These are phyloP conservation scores for Rhamnella rubrinervis DNA, from an alignment of 331 rosid genomes.

Conservation along the genomic window DNA sequence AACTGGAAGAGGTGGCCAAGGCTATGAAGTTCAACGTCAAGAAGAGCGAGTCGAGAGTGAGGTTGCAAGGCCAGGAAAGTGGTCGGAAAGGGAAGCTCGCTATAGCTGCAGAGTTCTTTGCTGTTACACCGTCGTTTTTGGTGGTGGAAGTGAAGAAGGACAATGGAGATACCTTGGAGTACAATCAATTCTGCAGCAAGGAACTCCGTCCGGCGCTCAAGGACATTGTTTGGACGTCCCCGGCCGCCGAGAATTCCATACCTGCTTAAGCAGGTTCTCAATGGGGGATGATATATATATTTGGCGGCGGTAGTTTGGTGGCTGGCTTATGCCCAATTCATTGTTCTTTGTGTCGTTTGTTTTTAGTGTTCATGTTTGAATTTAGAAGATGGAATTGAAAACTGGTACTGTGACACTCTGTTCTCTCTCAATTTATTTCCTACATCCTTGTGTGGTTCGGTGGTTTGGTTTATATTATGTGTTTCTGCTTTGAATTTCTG, in stretches of 20 bases:
- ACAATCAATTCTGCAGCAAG: slow-evolving; percentile 78
- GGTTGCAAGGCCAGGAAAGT: slow-evolving; percentile 59
- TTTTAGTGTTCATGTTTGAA: too few species aligned
- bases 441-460: too few species aligned
- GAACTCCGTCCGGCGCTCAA: slow-evolving; percentile 91
- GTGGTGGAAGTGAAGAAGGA: slow-evolving; percentile 95
- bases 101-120: slow-evolving; percentile 80
- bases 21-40: slow-evolving; percentile 64
- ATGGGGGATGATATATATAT: not conserved
- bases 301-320: too few species aligned
- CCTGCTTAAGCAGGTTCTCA: slow-evolving; percentile 29
- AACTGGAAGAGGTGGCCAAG: slow-evolving; percentile 72
- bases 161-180: slow-evolving; percentile 77
- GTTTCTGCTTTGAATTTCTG: too few species aligned
- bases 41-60: slow-evolving; percentile 71
- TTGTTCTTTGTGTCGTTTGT: too few species aligned
- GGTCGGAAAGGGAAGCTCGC: slow-evolving; percentile 87
- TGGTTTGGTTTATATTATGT: too few species aligned
- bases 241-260: slow-evolving; percentile 36
- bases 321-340: too few species aligned
- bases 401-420: too few species aligned
- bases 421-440: too few species aligned
- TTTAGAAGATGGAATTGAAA: too few species aligned
- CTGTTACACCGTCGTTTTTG: slow-evolving; percentile 74
- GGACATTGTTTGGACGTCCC: slow-evolving; percentile 74